A percentile compares a stretch with the other conserved stretches of the same genome.
These are phyloP conservation scores for Bondarzewia mesenterica DNA, from an alignment of 1,284 basidiomycete species.

Conservation along the genomic window DNA sequence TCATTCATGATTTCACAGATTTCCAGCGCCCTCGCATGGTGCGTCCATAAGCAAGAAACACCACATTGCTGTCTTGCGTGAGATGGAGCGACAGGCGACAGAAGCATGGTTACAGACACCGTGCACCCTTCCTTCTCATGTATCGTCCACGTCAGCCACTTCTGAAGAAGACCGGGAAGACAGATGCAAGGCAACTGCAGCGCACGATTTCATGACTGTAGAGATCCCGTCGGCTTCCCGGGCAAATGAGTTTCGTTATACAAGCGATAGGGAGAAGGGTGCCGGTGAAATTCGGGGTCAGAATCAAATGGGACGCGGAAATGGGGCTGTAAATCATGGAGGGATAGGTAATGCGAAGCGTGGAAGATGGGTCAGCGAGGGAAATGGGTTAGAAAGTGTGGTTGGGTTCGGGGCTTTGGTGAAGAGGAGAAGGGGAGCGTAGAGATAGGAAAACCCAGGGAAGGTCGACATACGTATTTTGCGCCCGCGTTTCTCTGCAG, in stretches of 20 bases:
- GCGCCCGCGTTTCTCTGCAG: no score
- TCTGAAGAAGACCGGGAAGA: background rate
- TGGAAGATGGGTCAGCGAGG: no score
- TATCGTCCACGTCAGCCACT: background rate
- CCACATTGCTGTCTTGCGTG: constrained; percentile 41
- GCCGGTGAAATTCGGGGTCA: background rate
- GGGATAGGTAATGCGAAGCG: no score
- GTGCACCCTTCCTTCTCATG: background rate
- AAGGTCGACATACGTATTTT: no score
- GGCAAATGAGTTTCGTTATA: no score
- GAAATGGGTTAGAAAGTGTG: no score
- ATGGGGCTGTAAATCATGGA: no score
- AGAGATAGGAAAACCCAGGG: no score
- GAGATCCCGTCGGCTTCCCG: background rate
- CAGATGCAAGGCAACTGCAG: background rate
- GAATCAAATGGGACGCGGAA: no score
- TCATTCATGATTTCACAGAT: constrained; percentile 26
- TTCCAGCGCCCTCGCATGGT: constrained; percentile 32
- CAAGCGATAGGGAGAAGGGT: no score
- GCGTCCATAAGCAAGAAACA: constrained; percentile 25
- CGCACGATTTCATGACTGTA: constrained; percentile 1
- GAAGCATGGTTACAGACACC: constrained; percentile 40
- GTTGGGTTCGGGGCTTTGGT: no score
- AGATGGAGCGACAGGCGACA: constrained; percentile 61
- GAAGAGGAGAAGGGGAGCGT: no score